These are phyloP conservation scores for Fraxinus baroniana DNA, from an alignment of 305 asterid genomes.

Conservation along the genomic window DNA sequence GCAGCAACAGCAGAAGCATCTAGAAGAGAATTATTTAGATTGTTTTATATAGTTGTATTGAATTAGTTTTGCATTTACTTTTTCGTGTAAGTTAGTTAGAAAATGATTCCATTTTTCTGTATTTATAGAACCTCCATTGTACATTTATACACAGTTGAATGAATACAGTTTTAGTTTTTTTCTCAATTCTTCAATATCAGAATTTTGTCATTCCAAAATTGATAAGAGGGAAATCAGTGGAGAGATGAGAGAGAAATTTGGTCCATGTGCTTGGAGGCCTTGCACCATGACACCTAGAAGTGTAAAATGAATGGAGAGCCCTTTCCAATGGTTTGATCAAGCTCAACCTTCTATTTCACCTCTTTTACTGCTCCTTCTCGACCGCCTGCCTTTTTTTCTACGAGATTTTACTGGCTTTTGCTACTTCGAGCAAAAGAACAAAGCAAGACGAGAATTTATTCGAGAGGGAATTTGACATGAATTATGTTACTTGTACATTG, in stretches of 20 bases:
- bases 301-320: slow-evolving; percentile 61
- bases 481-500: too few relatives aligned
- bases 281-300: slow-evolving; percentile 99
- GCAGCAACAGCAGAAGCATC: too few relatives aligned
- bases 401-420: slow-evolving; percentile 2
- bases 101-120: too few relatives aligned
- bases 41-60: too few relatives aligned
- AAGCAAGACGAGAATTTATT: neutral
- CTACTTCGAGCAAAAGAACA: slow-evolving; percentile 15
- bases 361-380: slow-evolving; percentile 43
- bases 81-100: too few relatives aligned
- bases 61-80: too few relatives aligned
- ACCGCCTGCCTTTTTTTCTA: slow-evolving; percentile 41
- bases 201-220: too few relatives aligned
- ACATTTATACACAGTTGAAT: too few relatives aligned
- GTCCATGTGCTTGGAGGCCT: slow-evolving; percentile 98
- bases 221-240: slow-evolving; percentile 80
- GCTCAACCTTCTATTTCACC: slow-evolving; percentile 71
- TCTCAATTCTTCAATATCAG: too few relatives aligned
- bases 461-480: neutral
- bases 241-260: slow-evolving; percentile 87
- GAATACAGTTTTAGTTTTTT: too few relatives aligned
- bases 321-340: slow-evolving; percentile 42
- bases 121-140: too few relatives aligned
- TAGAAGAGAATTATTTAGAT: too few relatives aligned